Evolutionary conservation across 2,329 filamentous ascomycete species (phyloP).

Genomic region (Tolypocladium album): DNA sequence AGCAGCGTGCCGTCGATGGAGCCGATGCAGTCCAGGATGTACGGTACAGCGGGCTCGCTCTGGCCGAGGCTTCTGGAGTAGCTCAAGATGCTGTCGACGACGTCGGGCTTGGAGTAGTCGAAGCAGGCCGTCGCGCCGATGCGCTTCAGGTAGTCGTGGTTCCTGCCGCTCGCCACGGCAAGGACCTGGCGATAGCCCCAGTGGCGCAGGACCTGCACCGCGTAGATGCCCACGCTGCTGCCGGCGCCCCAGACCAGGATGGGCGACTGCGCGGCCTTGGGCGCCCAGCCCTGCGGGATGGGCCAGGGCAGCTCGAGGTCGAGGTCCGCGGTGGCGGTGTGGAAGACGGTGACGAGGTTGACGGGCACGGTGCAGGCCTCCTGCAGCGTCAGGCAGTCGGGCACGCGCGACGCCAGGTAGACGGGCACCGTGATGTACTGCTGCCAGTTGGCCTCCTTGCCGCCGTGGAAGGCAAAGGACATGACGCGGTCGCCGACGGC

Average conservation of each 20-base stretch:
- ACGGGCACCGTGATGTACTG: constrained; percentile 41
- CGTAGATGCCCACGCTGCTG: constrained; percentile 39
- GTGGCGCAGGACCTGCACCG: constrained; percentile 37
- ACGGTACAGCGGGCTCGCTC: constrained; percentile 22
- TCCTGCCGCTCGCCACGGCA: constrained; percentile 32
- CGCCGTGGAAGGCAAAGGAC: constrained; percentile 37
- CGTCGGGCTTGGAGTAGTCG: constrained; percentile 30
- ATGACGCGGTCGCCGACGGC: constrained; percentile 44
- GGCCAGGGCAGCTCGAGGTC: constrained; percentile 47
- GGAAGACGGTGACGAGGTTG: constrained; percentile 50
- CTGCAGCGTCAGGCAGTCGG: constrained; percentile 25
- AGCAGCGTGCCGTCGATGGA: constrained; percentile 33
- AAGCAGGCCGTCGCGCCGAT: constrained; percentile 36
- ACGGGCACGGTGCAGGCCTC: constrained; percentile 43
- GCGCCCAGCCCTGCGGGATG: constrained; percentile 29
- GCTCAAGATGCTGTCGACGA: constrained; percentile 23
- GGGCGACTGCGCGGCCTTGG: constrained; percentile 21
- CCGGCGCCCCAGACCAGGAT: constrained; percentile 42
- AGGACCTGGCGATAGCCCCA: constrained; percentile 42
- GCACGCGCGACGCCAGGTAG: constrained; percentile 36
- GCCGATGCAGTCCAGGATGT: constrained; percentile 46
- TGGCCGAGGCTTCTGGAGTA: constrained; percentile 6
- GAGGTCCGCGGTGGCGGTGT: constrained; percentile 38
- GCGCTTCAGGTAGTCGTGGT: constrained; percentile 30
- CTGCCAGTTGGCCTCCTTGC: constrained; percentile 41